Evolutionary conservation across 148 eudicot genomes (phyloP), one percentile per base, ranked within the genome.

Genomic region (Dysphania ambrosioides): DNA sequence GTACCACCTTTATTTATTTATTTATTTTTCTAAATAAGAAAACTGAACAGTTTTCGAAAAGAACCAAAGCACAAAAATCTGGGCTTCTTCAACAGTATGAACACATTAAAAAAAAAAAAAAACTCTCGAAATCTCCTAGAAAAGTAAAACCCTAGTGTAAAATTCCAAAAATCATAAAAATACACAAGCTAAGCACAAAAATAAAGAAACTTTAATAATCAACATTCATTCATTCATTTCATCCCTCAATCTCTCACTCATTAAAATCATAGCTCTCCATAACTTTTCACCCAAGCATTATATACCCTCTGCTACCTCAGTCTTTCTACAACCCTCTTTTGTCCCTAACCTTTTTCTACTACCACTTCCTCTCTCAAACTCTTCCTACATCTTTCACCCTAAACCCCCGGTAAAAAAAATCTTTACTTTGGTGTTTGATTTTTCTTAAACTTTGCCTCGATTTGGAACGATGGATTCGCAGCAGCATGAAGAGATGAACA

Each of bases 241-340:
- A 82, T 72, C 77, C 15, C 64, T 65, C 79, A 61, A 61, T 72
- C 72, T 79, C 69, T 74, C 72, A 80, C 75, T 80, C 74, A 63
- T 29, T 57, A n/a, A 71, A 61, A 77, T 79, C 66, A 86, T 83
- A 72, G 51, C 65, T 68, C 66, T 65, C 67, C 59, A 78, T 85
- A 85, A 83, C 92, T 90, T 93, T 91, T 86, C 73, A 85, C 84
- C 83, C 85, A 89, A 91, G 91, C 86, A 88, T 86, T 68, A 79
- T 68, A 79, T 73, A 72, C 68, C 77, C 79, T 81, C 84, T 79
- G 82, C 79, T 66, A 40, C 66, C 73, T 73, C 66, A 40, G 29
- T 77, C 82, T 88, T 90, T 90, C 86, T 77, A 83, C 82, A 80
- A 80, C 84, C 85, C 93, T 87, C 85, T 82, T 88, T 90, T 94